Base-by-base conservation (phyloP, 306 rosid species). In the Bauhinia variegata region DNA sequence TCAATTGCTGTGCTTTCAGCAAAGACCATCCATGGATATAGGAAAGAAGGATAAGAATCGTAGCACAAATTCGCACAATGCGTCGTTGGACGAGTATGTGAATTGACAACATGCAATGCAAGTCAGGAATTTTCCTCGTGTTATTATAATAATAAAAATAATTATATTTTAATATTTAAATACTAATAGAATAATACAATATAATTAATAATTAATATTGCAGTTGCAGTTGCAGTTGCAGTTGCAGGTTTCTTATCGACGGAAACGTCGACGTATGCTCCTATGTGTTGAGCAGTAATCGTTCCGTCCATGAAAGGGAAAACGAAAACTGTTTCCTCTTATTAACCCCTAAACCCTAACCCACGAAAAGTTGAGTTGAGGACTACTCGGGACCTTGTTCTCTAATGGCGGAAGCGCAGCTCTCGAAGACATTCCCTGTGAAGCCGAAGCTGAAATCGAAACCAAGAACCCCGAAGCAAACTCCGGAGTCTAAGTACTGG, bases 401-500 rank as follows among this genome's bases (percentile, higher is more conserved):
- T 23, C 28, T 23, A 58, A 84, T 89, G 96, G 92, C 86, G 75
- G 91, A 91, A 31, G 54, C 57, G 44, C 73, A 49, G 18, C 28
- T 47, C 18, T 72, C 82, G 5, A 85, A 70, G 49, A 63, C 37
- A 19, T 89, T 81, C 85, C 89, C 83, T 0, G 87, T 90, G 0
- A 95, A 83, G 57, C 86, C 99, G 0, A 95, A 88, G 77, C 75
- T 78, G 10, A 93, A 83, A 75, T 49, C 96, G 0, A 93, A 93
- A 64, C 75, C 90, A 4, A 78, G 95, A 70, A 83, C 80, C 2
- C 82, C 71, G 12, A 77, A 73, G 1, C 74, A 88, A 78, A 86
- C 90, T 10, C 32, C 87, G 0, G 96, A 89, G 74, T 89, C 97
- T 1, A 88, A 82, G 14, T 88, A 86, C 80, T 93, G 97, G 96